Conservation (phyloP, 495 filamentous ascomycete genomes). For the Podospora fimiseda region DNA sequence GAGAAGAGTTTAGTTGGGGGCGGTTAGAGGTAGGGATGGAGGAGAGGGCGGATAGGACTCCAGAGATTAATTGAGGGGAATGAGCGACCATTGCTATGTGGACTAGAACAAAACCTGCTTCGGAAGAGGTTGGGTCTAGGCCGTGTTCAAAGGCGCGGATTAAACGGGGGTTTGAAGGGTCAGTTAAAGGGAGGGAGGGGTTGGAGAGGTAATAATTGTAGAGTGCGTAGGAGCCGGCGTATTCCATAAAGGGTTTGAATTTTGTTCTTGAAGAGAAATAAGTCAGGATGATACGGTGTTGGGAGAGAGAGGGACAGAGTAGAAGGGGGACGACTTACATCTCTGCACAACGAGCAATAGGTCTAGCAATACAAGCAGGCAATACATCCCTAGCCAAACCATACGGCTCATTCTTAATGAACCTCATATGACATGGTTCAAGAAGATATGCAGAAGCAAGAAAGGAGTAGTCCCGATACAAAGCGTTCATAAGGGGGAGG, state of each 20-base stretch:
- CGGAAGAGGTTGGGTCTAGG: slow-evolving; percentile 76
- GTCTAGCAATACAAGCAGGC: slow-evolving; percentile 62
- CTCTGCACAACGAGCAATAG: slow-evolving; percentile 70
- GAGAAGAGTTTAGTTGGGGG: slow-evolving; percentile 54
- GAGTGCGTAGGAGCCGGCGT: slow-evolving; percentile 83
- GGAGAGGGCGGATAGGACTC: slow-evolving; percentile 41
- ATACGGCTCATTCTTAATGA: slow-evolving; percentile 59
- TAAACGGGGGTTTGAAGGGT: slow-evolving; percentile 66
- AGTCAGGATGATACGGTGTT: too few relatives aligned
- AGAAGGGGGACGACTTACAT: slow-evolving; percentile 51
- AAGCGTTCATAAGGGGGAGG: slow-evolving; percentile 67
- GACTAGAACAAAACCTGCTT: slow-evolving; percentile 82
- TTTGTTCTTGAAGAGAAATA: slow-evolving; percentile 52
- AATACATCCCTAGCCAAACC: slow-evolving; percentile 66
- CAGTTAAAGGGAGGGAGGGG: slow-evolving; percentile 57
- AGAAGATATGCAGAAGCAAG: slow-evolving; percentile 80
- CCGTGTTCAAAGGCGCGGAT: slow-evolving; percentile 86
- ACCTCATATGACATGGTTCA: slow-evolving; percentile 86
- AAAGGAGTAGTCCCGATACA: slow-evolving; percentile 88
- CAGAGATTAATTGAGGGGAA: slow-evolving; percentile 63
- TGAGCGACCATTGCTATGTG: slow-evolving; percentile 81
- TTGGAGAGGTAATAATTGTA: slow-evolving; percentile 78
- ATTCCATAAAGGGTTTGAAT: slow-evolving; percentile 91
- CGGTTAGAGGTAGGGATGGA: slow-evolving; percentile 22
- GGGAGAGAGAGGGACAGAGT: neutral